Base-by-base conservation (phyloP, 192 early-diverging fungal species). In the Podila horticola region DNA sequence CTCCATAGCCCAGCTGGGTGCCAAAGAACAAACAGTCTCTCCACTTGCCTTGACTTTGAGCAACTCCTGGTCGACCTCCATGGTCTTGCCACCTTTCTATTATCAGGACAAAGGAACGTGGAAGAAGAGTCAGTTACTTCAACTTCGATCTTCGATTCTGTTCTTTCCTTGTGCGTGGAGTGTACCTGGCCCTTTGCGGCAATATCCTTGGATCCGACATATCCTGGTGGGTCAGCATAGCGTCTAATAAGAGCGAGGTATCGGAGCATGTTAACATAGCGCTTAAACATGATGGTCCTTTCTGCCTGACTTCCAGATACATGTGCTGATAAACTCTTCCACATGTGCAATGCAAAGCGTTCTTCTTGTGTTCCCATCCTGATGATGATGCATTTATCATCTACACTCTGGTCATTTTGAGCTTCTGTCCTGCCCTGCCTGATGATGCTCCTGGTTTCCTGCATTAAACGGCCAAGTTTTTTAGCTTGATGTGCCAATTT, bases 141-240 rank as follows among this genome's bases (percentile, higher is more conserved):
- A 10, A 38, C 2, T n/a, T 26, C 9, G 9, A 6, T 24, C 7
- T 7, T 50, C 64, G 19, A 29, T 45, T n/a, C 4, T n/a, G 8
- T 8, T 19, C 38, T 13, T 38, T 38, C 1, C 29, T 20, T 24
- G 49, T 9, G n/a, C n/a, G n/a, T 9, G 30, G 55, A 31, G 12
- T 12, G 49, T 72, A 79, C 75, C 33, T 72, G 58, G 58, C 70
- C 70, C 31, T 60, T 69, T 15, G 75, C 71, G 15, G 75, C n/a
- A 34, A 79, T 29, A 59, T 79, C 75, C 30, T 72, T 79, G 19
- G 22, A 26, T 29, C 69, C 69, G 38, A 67, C 66, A 64, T 72
- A 79, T 79, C 75, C 75, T 68, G 75, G 75, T 34, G 75, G 75
- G 62, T 79, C 75, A 49, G 61, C 75, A 4, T 68, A n/a, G 29